Percentiles rank a stretch among this genome's conserved stretches.
Evolutionary conservation across 2,329 filamentous ascomycete genomes (phyloP).

Genomic region (Fusarium annulatum): DNA sequence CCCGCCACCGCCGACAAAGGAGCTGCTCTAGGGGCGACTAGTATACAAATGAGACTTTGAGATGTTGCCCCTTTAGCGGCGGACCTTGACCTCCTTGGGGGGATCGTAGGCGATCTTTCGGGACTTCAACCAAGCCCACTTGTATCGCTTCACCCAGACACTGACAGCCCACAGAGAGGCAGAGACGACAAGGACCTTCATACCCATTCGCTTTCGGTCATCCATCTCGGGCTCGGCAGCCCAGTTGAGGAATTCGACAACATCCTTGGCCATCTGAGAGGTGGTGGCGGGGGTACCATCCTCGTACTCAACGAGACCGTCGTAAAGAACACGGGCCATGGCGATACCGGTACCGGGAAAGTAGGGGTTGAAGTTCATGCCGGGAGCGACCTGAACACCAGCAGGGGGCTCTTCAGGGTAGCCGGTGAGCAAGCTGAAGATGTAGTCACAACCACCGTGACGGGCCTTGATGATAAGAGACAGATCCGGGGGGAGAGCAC

Average conservation of each 20-base stretch:
- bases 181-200: conserved; percentile 90
- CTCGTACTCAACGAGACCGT: conserved; percentile 97
- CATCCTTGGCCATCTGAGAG: conserved; percentile 99
- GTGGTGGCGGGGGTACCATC: conserved; percentile 93
- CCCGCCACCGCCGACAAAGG: conserved; percentile 57
- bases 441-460: conserved; percentile 98
- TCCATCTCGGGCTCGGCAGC: conserved; percentile 99
- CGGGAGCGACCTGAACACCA: conserved; percentile 83
- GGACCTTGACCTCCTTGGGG: conserved; percentile 66
- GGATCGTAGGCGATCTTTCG: conserved; percentile 92
- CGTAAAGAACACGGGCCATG: conserved; percentile 98
- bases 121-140: conserved; percentile 96
- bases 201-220: conserved; percentile 98
- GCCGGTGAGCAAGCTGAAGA: conserved; percentile 95
- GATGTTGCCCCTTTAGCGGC: conserved; percentile 55
- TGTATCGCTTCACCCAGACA: conserved; percentile 99
- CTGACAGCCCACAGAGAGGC: conserved; percentile 85
- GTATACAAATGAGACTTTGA: conserved; percentile 54
- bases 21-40: conserved; percentile 57
- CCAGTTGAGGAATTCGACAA: conserved; percentile 99
- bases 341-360: conserved; percentile 99
- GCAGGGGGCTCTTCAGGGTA: conserved; percentile 97
- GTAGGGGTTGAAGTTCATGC: conserved; percentile 99
- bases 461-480: conserved; percentile 97
- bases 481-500: conserved; percentile 96